A percentile compares a stretch with the other conserved stretches of the same genome.
Evolutionary conservation across 225 moss, liverwort and hornwort genomes (phyloP).

Genomic region (Bryoerythrophyllum caledonicum): DNA sequence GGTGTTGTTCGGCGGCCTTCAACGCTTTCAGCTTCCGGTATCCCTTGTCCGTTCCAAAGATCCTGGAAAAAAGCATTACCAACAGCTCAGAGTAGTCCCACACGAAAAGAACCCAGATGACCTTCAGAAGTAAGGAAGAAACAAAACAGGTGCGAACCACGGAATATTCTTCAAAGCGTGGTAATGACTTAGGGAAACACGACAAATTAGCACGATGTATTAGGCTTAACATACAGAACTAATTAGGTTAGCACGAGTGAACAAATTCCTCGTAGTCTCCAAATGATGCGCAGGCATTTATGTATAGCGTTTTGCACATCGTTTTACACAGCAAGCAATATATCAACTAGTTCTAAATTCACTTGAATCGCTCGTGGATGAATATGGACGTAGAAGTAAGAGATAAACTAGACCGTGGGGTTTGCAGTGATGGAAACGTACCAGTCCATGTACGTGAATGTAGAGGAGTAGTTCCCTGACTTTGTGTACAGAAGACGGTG

Average conservation of each 20-base stretch:
- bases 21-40: conserved; percentile 61
- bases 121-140: neutral
- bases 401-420: neutral
- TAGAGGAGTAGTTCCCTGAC: conserved; percentile 99
- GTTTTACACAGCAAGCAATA: neutral
- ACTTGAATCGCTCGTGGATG: neutral
- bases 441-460: conserved; percentile 99
- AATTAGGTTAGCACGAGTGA: neutral
- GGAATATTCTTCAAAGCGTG: neutral
- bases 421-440: conserved; percentile 26
- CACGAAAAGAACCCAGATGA: neutral
- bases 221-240: neutral
- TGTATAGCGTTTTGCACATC: too few species aligned
- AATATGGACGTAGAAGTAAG: neutral
- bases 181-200: neutral
- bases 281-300: neutral
- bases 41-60: conserved; percentile 66
- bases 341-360: neutral
- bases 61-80: conserved; percentile 28
- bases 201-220: neutral
- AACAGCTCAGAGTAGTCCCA: neutral
- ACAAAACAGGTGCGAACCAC: neutral
- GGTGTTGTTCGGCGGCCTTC: conserved; percentile 51
- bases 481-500: conserved; percentile 95
- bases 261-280: neutral